Evolutionary conservation across 495 filamentous ascomycete genomes (phyloP), one percentile per base, ranked within the genome.

Genomic region (Hypoxylon rickii): DNA sequence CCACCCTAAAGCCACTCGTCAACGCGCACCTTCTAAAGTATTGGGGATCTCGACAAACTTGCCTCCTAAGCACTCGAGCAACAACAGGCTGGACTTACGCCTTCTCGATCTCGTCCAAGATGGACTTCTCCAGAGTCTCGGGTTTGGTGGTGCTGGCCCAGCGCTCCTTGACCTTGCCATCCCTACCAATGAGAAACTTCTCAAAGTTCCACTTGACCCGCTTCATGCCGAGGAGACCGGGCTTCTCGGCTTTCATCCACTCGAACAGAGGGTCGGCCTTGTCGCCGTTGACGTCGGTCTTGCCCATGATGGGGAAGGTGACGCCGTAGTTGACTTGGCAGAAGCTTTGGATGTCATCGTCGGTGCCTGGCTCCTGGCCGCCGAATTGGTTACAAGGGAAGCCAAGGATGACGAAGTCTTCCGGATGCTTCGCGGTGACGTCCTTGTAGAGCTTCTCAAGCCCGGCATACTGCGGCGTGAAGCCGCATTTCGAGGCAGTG

Each of bases 371-470:
- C 61, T 97, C 95, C 70, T 97, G 95, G 57, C 70, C 69, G 67
- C 85, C 88, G 78, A 99, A 99, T 74, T 99, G 94, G 79, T 97
- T 97, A 84, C 93, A 97, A 48, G 94, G 94, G 79, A 99, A 97
- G 61, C 93, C 94, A 63, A 99, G 79, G 72, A 99, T 83, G 58
- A 79, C 74, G 75, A 98, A 93, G 60, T 89, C 80, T 38, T 90
- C 82, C 26, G 83, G 80, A 76, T 93, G 78, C 51, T 79, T 73
- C 39, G 78, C 77, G 43, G 79, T 83, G 67, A 96, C 66, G 37
- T 81, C 77, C 73, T 97, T 85, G 81, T 97, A 96, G 54, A 99
- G 77, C 52, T 81, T 86, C 80, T 99, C 92, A 24, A 99, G 89
- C 12, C 88, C 90, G 45, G 83, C 83, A 71, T 92, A 97, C 75